These are phyloP conservation scores for Patellifolia procumbens DNA, from an alignment of 179 eudicot species.

Conservation along the genomic window DNA sequence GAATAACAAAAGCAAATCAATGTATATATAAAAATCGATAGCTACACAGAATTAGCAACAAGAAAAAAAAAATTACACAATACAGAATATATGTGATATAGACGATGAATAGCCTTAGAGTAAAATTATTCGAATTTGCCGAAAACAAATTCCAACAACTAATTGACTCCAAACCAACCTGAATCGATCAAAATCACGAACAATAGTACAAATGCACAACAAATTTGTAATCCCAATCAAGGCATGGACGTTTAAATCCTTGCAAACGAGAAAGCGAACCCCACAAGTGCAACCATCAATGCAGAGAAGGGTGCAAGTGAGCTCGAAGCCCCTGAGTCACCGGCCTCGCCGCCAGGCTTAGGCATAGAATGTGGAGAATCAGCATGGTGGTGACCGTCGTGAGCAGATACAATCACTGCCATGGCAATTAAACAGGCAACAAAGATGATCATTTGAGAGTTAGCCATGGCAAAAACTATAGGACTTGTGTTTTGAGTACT, in stretches of 20 bases:
- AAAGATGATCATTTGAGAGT: slow-evolving; percentile 5
- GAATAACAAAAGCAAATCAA: not conserved
- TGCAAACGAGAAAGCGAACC: slow-evolving; percentile 14
- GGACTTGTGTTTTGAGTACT: too few relatives aligned
- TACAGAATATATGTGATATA: not conserved
- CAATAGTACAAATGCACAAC: not conserved
- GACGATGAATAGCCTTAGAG: too few relatives aligned
- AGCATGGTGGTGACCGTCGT: slow-evolving; percentile 18
- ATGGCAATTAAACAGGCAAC: slow-evolving; percentile 23
- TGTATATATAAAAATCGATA: not conserved
- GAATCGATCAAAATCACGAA: not conserved
- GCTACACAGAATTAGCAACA: not conserved
- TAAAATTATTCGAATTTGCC: not conserved
- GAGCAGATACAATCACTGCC: slow-evolving; percentile 23
- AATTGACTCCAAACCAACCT: not conserved
- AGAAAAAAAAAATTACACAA: not conserved
- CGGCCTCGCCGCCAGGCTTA: not conserved
- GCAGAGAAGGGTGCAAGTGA: slow-evolving; percentile 19
- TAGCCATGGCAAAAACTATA: slow-evolving; percentile 17
- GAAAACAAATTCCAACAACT: slow-evolving; percentile 2
- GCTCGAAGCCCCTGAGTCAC: not conserved
- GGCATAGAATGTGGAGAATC: not conserved
- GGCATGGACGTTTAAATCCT: not conserved
- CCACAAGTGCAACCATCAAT: slow-evolving; percentile 24
- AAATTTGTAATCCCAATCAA: not conserved